A percentile compares a stretch with the other conserved stretches of the same genome.
Evolutionary conservation across 169 alveolate genomes (phyloP).

Genomic region (Babesia gibsoni): DNA sequence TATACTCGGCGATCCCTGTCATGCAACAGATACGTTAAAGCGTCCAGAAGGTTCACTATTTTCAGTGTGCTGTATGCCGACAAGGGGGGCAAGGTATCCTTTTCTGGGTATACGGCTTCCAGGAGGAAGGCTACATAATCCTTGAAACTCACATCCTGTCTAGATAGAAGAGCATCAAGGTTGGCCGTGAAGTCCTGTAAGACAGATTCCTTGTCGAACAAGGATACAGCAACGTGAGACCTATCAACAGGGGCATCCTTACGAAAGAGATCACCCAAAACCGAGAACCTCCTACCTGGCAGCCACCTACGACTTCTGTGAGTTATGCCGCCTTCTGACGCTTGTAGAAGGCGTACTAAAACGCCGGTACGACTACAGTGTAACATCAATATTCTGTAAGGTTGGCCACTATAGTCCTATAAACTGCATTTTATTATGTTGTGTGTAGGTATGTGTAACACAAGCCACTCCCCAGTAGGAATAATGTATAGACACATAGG

Average conservation of each 20-base stretch:
- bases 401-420: not conserved
- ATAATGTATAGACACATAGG: no score
- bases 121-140: slow-evolving; percentile 1
- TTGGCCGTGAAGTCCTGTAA: slow-evolving; percentile 16
- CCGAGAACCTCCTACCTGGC: not conserved
- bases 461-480: no score
- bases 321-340: not conserved
- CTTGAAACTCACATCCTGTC: not conserved
- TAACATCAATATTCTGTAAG: not conserved
- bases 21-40: not conserved
- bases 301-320: no score
- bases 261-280: not conserved
- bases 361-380: not conserved
- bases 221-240: slow-evolving; percentile 2
- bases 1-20: not conserved
- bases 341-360: not conserved
- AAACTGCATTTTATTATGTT: no score
- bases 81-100: not conserved
- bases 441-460: no score
- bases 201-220: slow-evolving; percentile 37
- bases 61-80: not conserved
- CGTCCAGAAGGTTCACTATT: not conserved
- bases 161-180: slow-evolving; percentile 6
- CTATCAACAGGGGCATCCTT: not conserved
- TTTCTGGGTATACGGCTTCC: slow-evolving; percentile 4